Percentiles rank a stretch among this genome's conserved stretches.
Evolutionary conservation across 305 asterid genomes (phyloP).

Genomic region (Rubia balearica): DNA sequence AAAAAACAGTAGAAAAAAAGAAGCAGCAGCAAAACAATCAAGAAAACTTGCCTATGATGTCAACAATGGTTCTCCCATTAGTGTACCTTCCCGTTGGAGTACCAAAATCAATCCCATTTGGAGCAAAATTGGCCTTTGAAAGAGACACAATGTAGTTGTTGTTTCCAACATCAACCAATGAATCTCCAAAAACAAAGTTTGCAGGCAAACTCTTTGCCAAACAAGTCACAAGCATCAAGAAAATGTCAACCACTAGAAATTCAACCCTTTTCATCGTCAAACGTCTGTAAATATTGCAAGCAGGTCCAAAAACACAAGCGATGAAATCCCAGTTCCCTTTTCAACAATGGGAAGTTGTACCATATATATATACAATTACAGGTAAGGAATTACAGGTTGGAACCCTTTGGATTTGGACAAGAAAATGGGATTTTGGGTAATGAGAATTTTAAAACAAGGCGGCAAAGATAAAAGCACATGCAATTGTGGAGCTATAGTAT

Average conservation of each 20-base stretch:
- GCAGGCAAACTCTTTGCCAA: conserved; percentile 29
- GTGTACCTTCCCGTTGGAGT: conserved; percentile 66
- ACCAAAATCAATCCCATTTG: conserved; percentile 80
- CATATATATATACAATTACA: not conserved
- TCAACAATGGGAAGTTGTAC: not conserved
- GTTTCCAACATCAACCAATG: conserved; percentile 72
- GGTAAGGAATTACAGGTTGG: too few relatives aligned
- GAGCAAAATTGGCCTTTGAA: conserved; percentile 57
- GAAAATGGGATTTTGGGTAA: not conserved
- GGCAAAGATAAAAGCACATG: not conserved
- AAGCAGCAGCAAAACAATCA: not conserved
- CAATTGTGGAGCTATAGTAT: too few relatives aligned
- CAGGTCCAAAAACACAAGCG: not conserved
- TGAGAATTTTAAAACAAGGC: not conserved
- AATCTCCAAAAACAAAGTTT: conserved; percentile 72
- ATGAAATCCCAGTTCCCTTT: not conserved
- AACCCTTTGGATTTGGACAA: too few relatives aligned
- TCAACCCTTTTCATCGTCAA: conserved; percentile 4
- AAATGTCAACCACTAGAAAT: conserved; percentile 19
- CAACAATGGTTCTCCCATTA: conserved; percentile 67
- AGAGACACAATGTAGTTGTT: conserved; percentile 60
- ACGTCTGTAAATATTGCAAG: not conserved
- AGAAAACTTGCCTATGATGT: conserved; percentile 51
- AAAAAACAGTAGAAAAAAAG: not conserved
- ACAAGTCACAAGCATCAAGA: conserved; percentile 21